Evolutionary conservation across 129 eudicot genomes (phyloP).

Genomic region (Cynara cardunculus): DNA sequence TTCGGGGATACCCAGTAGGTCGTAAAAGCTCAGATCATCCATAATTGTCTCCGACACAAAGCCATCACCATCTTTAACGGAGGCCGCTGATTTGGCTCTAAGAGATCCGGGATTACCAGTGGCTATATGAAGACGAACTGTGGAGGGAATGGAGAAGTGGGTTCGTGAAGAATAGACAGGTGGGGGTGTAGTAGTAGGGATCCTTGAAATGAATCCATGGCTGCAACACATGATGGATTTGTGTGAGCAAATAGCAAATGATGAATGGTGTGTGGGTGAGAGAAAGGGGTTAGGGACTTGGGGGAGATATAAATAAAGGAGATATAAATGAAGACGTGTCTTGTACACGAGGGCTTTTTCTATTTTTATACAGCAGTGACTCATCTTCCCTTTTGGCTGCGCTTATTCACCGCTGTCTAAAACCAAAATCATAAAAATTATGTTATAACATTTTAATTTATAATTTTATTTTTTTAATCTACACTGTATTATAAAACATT

Average conservation of each 20-base stretch:
- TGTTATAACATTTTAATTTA: no score
- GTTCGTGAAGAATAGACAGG: constrained; percentile 9
- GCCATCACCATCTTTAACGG: constrained; percentile 15
- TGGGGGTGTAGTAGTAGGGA: constrained; percentile 27
- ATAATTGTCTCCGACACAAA: constrained; percentile 9
- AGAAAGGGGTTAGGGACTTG: not conserved
- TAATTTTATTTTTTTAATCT: no score
- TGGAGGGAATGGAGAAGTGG: constrained; percentile 15
- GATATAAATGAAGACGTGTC: not conserved
- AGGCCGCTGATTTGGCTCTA: constrained; percentile 10
- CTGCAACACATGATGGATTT: constrained; percentile 30
- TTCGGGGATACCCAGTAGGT: constrained; percentile 71
- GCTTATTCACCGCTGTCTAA: no score
- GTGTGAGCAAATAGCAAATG: not conserved
- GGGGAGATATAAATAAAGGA: not conserved
- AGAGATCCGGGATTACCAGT: not conserved
- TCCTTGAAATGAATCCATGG: constrained; percentile 25
- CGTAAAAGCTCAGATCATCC: constrained; percentile 51
- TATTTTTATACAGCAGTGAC: no score
- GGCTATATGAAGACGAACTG: not conserved
- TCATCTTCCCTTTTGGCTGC: no score
- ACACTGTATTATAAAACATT: no score
- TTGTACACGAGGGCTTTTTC: not conserved
- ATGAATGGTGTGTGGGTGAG: not conserved
- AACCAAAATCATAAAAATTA: no score